phyloP scores from a whole-genome alignment of 495 filamentous ascomycete species.

The Neurospora terricola region DNA sequence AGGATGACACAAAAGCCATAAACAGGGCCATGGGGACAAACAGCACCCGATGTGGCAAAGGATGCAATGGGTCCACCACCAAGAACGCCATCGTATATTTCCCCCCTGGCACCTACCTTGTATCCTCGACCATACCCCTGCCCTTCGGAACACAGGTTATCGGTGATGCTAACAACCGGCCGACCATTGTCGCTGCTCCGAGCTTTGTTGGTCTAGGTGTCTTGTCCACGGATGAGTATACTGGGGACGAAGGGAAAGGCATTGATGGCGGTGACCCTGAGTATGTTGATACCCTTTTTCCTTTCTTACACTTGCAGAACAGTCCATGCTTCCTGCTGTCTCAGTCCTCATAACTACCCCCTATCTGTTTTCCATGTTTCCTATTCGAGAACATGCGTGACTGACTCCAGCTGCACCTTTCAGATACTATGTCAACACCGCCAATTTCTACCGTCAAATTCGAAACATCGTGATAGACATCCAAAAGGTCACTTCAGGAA shows the following conservation, averaged over 20 bases:
- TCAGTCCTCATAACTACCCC: not conserved
- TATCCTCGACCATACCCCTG: constrained; percentile 51
- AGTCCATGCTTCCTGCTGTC: no score
- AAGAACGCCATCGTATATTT: constrained; percentile 66
- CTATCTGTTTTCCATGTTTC: no score
- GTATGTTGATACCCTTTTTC: no score
- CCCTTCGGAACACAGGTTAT: constrained; percentile 68
- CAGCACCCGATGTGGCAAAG: constrained; percentile 60
- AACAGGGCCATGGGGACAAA: constrained; percentile 58
- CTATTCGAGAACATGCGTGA: not conserved
- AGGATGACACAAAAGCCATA: constrained; percentile 72
- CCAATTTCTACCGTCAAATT: constrained; percentile 92
- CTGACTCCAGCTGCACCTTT: not conserved
- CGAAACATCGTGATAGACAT: constrained; percentile 86
- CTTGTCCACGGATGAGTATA: constrained; percentile 79
- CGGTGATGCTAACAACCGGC: constrained; percentile 54
- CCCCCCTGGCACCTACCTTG: constrained; percentile 60
- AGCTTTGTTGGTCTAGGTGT: constrained; percentile 70
- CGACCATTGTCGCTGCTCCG: constrained; percentile 59
- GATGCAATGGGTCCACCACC: constrained; percentile 66
- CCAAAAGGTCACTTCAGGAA: constrained; percentile 44
- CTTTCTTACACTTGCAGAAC: no score
- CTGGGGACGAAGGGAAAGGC: constrained; percentile 22
- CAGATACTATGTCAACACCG: constrained; percentile 64
- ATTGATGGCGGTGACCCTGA: constrained; percentile 12